Evolutionary conservation across 306 rosid genomes (phyloP).

Genomic region (Vachellia pachyceras): DNA sequence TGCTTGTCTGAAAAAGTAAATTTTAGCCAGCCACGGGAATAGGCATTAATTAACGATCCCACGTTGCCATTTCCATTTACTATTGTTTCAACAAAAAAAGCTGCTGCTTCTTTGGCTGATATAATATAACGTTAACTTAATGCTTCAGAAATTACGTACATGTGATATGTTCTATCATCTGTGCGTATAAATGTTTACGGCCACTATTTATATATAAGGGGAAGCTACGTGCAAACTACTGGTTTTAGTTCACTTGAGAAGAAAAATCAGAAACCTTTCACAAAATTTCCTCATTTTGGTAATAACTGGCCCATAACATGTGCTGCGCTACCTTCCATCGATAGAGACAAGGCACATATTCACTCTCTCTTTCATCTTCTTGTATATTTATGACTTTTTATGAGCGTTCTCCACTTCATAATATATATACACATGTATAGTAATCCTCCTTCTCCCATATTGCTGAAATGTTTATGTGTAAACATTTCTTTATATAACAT

Average conservation of each 20-base stretch:
- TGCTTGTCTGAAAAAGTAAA: constrained; percentile 53
- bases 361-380: constrained; percentile 45
- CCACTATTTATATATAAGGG: constrained; percentile 43
- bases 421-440: not conserved
- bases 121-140: constrained; percentile 37
- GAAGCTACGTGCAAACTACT: constrained; percentile 56
- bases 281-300: constrained; percentile 58
- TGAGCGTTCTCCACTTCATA: not conserved
- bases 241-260: constrained; percentile 48
- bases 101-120: constrained; percentile 39
- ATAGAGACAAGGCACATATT: constrained; percentile 44
- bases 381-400: constrained; percentile 33
- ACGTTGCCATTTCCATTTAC: constrained; percentile 48
- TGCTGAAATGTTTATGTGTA: not conserved
- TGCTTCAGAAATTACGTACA: constrained; percentile 57
- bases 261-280: constrained; percentile 48
- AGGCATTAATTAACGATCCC: constrained; percentile 48
- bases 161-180: constrained; percentile 47
- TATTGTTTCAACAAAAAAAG: constrained; percentile 37
- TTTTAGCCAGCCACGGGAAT: constrained; percentile 39
- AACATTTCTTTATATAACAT: not conserved
- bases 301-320: constrained; percentile 66
- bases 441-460: not conserved
- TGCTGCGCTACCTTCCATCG: constrained; percentile 50
- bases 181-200: constrained; percentile 48